Evolutionary conservation across 768 basidiomycete genomes (phyloP).

Genomic region (Amanita polypyramis): DNA sequence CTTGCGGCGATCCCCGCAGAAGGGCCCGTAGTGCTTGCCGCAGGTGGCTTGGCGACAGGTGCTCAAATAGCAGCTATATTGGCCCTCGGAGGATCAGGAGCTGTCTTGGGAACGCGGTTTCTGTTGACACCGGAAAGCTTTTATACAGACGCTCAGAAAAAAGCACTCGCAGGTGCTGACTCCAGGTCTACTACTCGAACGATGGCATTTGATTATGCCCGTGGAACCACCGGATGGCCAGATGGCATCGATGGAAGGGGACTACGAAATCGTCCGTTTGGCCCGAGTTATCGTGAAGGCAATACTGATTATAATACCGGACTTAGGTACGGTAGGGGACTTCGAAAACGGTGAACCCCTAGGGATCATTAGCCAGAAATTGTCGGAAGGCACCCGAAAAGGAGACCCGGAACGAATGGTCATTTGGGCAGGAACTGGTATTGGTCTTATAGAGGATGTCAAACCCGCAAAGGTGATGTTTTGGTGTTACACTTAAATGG

Average conservation of each 20-base stretch:
- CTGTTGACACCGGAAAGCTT: constrained; percentile 55
- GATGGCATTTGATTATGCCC: constrained; percentile 51
- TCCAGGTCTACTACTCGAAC: constrained; percentile 41
- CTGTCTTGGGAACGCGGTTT: constrained; percentile 68
- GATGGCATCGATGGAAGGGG: constrained; percentile 51
- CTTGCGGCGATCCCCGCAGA: constrained; percentile 29
- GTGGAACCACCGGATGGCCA: constrained; percentile 51
- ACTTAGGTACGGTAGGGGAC: constrained; percentile 41
- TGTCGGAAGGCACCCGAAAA: constrained; percentile 30
- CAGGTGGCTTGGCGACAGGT: constrained; percentile 64
- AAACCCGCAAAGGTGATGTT: constrained; percentile 28
- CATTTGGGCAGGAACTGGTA: constrained; percentile 62
- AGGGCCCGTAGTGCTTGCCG: constrained; percentile 52
- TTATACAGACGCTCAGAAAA: constrained; percentile 44
- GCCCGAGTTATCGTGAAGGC: background rate
- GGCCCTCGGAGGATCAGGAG: constrained; percentile 57
- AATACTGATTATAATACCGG: constrained; percentile 13
- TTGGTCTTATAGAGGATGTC: constrained; percentile 40
- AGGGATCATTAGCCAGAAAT: constrained; percentile 30
- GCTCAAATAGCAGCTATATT: constrained; percentile 56
- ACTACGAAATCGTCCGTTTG: constrained; percentile 36
- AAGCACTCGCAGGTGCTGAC: constrained; percentile 36
- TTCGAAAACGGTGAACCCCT: constrained; percentile 37
- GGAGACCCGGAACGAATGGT: constrained; percentile 41
- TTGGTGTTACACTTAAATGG: background rate